Percentiles rank a stretch among this genome's conserved stretches.
phyloP scores from a whole-genome alignment of 202 grass and related monocot species.

The Eragrostis tef region DNA sequence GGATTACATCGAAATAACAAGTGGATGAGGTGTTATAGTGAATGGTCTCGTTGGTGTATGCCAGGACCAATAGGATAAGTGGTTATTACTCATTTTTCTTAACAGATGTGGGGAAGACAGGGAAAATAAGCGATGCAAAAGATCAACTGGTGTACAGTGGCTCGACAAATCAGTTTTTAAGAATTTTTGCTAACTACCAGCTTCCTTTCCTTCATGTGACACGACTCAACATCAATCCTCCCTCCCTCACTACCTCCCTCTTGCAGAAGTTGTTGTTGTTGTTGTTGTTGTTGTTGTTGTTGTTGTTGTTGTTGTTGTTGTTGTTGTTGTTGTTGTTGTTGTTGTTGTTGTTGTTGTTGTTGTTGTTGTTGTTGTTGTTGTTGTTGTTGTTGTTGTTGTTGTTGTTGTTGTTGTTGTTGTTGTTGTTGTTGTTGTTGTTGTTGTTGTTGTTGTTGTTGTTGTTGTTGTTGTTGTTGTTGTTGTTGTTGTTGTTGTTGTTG shows the following conservation, averaged over 20 bases:
- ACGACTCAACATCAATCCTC: background rate
- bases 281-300: too few relatives aligned
- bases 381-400: too few relatives aligned
- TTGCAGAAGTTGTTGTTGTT: constrained; percentile 9
- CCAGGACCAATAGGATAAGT: constrained; percentile 72
- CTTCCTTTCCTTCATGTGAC: background rate
- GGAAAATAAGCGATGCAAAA: constrained; percentile 2
- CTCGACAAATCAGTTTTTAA: background rate
- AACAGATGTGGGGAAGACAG: constrained; percentile 35
- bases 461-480: too few relatives aligned
- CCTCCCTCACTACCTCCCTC: too few relatives aligned
- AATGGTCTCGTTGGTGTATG: constrained; percentile 68
- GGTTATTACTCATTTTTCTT: constrained; percentile 52
- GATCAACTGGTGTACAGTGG: background rate
- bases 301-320: too few relatives aligned
- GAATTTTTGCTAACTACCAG: constrained; percentile 18
- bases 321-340: too few relatives aligned
- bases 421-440: too few relatives aligned
- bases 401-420: too few relatives aligned
- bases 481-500: too few relatives aligned
- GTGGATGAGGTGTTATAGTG: constrained; percentile 63
- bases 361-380: too few relatives aligned
- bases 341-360: too few relatives aligned
- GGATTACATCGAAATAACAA: constrained; percentile 61
- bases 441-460: too few relatives aligned